phyloP scores from a whole-genome alignment of 78 protist species.

The Monocercomonoides exilis region DNA sequence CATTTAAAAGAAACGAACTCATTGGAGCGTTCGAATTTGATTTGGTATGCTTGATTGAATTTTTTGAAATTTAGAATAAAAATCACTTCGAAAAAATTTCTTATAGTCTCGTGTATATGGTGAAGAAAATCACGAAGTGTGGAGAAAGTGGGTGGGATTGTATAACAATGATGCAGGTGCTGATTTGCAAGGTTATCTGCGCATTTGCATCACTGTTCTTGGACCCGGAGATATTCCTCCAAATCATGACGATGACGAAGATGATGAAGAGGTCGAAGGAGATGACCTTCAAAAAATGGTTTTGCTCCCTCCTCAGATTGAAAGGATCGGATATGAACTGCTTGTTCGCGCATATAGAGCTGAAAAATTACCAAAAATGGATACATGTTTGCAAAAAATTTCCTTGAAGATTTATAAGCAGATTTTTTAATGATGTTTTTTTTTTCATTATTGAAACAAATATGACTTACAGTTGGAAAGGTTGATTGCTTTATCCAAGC shows the following conservation, averaged over 20 bases:
- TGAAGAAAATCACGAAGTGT: conserved; percentile 14
- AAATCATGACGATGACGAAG: conserved; percentile 31
- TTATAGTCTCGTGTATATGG: not conserved
- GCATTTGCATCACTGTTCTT: not conserved
- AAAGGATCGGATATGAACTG: not conserved
- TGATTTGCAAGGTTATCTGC: conserved; percentile 25
- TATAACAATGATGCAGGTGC: not conserved
- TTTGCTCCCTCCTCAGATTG: conserved; percentile 18
- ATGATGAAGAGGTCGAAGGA: conserved; percentile 21
- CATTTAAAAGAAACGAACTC: conserved; percentile 26
- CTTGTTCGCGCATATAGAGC: not conserved
- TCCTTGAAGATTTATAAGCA: not conserved
- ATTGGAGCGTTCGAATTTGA: conserved; percentile 35
- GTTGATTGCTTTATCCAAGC: not conserved
- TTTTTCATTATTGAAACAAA: not conserved
- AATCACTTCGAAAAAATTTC: not conserved
- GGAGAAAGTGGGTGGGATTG: conserved; percentile 2
- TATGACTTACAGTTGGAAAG: not conserved
- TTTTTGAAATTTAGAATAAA: not conserved
- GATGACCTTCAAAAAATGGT: conserved; percentile 21
- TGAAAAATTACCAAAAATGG: conserved; percentile 27
- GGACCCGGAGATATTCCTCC: conserved; percentile 32
- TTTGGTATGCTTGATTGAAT: conserved; percentile 1
- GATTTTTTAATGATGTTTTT: not conserved
- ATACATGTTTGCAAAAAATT: not conserved